These are phyloP conservation scores for Orychophragmus violaceus DNA, from an alignment of 345 rosid genomes.

Conservation along the genomic window DNA sequence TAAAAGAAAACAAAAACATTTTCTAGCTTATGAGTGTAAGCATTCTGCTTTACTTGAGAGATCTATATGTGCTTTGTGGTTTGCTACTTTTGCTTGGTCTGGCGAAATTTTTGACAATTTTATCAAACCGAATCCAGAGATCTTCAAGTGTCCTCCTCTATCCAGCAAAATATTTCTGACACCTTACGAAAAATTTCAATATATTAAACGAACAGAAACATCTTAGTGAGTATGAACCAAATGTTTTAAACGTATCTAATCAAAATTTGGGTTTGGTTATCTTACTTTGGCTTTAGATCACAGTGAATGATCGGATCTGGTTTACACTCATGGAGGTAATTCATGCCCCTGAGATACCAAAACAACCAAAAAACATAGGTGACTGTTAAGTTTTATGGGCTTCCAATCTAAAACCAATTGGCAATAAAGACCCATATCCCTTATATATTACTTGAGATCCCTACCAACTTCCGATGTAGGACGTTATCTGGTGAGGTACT, in stretches of 20 bases:
- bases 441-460: no score
- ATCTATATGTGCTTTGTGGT: slow-evolving; percentile 38
- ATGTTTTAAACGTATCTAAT: slow-evolving; percentile 1
- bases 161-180: slow-evolving; percentile 99
- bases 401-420: no score
- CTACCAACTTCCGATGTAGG: no score
- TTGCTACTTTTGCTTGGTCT: slow-evolving; percentile 48
- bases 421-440: no score
- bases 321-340: slow-evolving; percentile 77
- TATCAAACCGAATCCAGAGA: slow-evolving; percentile 74
- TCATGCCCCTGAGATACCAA: slow-evolving; percentile 56
- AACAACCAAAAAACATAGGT: background rate
- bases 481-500: background rate
- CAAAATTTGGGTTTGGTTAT: slow-evolving; percentile 39
- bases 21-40: slow-evolving; percentile 4
- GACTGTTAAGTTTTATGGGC: no score
- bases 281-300: slow-evolving; percentile 92
- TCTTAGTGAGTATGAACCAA: slow-evolving; percentile 25
- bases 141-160: slow-evolving; percentile 73
- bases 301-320: slow-evolving; percentile 91
- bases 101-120: slow-evolving; percentile 49
- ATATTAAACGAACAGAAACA: slow-evolving; percentile 51
- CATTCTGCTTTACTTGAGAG: slow-evolving; percentile 49
- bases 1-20: background rate
- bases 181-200: slow-evolving; percentile 76